phyloP scores from a whole-genome alignment of 257 asterid genomes.

The Striga asiatica region DNA sequence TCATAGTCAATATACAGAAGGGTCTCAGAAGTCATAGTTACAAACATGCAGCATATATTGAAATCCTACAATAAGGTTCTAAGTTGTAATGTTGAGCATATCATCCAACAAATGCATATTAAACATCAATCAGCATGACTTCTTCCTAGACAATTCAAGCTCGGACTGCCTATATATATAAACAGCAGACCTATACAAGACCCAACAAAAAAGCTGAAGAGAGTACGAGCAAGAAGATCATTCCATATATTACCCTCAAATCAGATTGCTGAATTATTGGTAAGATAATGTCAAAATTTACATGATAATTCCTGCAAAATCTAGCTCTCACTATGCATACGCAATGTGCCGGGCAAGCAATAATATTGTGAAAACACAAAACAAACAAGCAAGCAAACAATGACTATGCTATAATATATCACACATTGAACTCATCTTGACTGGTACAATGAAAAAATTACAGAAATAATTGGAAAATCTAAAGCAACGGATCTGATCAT shows the following conservation, averaged over 20 bases:
- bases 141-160: not conserved
- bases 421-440: not conserved
- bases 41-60: not conserved
- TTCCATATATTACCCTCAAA: not conserved
- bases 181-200: too few species aligned
- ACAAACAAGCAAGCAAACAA: not conserved
- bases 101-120: not conserved
- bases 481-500: constrained; percentile 3
- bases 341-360: not conserved
- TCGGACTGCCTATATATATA: not conserved
- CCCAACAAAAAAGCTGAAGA: not conserved
- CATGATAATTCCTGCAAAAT: constrained; percentile 2
- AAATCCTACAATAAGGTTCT: not conserved
- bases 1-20: not conserved
- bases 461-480: not conserved
- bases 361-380: constrained; percentile 5
- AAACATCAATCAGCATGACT: not conserved
- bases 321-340: not conserved
- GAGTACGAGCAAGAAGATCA: not conserved
- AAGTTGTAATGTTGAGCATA: not conserved
- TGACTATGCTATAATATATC: not conserved
- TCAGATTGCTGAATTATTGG: not conserved
- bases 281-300: not conserved
- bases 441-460: not conserved
- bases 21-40: not conserved